A percentile compares a stretch with the other conserved stretches of the same genome.
phyloP scores from a whole-genome alignment of 495 filamentous ascomycete genomes.

The Tuber umbilicatum region DNA sequence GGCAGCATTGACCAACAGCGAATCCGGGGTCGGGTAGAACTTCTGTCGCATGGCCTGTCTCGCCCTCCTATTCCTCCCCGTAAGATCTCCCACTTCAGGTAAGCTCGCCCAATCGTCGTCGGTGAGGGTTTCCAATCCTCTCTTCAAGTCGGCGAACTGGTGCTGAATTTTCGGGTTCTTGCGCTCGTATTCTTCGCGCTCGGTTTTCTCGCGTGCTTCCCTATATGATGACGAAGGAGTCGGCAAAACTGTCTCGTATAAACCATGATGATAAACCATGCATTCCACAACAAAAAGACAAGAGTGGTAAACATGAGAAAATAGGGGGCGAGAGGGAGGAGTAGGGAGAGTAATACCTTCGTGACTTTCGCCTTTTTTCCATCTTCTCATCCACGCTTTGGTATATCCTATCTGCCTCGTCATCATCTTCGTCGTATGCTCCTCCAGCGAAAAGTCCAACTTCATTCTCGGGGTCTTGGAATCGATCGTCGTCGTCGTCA shows the following conservation, averaged over 20 bases:
- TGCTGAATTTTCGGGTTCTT: constrained; percentile 98
- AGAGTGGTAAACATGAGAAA: constrained; percentile 28
- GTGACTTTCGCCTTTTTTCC: constrained; percentile 73
- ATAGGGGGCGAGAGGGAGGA: constrained; percentile 31
- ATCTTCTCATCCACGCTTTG: constrained; percentile 93
- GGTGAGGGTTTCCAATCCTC: constrained; percentile 75
- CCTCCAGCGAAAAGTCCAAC: constrained; percentile 90
- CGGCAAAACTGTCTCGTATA: constrained; percentile 76
- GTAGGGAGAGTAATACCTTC: constrained; percentile 71
- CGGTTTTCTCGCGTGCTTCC: constrained; percentile 89
- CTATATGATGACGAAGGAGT: constrained; percentile 61
- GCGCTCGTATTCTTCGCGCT: constrained; percentile 87
- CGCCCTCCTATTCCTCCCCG: constrained; percentile 78
- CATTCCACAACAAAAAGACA: constrained; percentile 43
- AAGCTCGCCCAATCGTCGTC: constrained; percentile 96
- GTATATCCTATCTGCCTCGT: constrained; percentile 94
- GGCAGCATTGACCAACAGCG: constrained; percentile 80
- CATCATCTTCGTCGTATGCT: constrained; percentile 90
- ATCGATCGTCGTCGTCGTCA: constrained; percentile 76
- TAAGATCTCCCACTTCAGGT: constrained; percentile 92
- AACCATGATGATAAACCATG: constrained; percentile 63
- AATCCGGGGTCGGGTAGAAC: constrained; percentile 96
- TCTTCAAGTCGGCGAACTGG: constrained; percentile 93
- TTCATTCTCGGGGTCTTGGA: constrained; percentile 95
- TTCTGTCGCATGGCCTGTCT: constrained; percentile 74